Evolutionary conservation across 2,329 filamentous ascomycete genomes (phyloP).

Genomic region (Camptophora hylomeconis): DNA sequence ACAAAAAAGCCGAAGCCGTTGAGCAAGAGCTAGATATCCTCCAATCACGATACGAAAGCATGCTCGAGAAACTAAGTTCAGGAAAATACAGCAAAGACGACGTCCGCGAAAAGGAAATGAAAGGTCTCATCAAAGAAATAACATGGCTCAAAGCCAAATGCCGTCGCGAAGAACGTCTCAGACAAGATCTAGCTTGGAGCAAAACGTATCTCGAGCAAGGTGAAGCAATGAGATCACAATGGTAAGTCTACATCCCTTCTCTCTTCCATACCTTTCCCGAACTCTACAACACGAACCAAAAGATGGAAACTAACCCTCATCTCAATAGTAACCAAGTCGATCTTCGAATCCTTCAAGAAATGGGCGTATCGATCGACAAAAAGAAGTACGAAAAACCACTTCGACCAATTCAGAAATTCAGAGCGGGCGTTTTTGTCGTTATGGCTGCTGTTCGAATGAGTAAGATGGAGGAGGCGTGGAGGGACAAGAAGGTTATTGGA

Average conservation of each 20-base stretch:
- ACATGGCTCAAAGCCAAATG: conserved; percentile 76
- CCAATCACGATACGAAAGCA: conserved; percentile 51
- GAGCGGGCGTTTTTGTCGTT: conserved; percentile 28
- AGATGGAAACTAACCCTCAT: conserved; percentile 5
- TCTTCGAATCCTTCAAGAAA: conserved; percentile 69
- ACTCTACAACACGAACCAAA: conserved; percentile 3
- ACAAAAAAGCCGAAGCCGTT: conserved; percentile 27
- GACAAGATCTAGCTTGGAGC: conserved; percentile 68
- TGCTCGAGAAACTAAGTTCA: conserved; percentile 33
- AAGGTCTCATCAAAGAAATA: conserved; percentile 77
- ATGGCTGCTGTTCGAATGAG: conserved; percentile 34
- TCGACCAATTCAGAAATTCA: conserved; percentile 27
- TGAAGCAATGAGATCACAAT: conserved; percentile 49
- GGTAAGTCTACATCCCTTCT: conserved; percentile 47
- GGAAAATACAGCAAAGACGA: conserved; percentile 29
- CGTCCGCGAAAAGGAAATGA: conserved; percentile 51
- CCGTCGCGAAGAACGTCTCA: conserved; percentile 66
- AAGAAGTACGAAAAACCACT: conserved; percentile 19
- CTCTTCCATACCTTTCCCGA: conserved; percentile 5
- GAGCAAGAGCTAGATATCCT: conserved; percentile 31
- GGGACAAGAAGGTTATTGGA: conserved; percentile 28
- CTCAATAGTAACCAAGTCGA: conserved; percentile 73
- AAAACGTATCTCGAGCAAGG: conserved; percentile 81
- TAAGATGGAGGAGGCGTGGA: conserved; percentile 32
- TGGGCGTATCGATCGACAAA: conserved; percentile 49